Evolutionary conservation across 495 filamentous ascomycete species (phyloP).

Genomic region (Neurospora sp.): DNA sequence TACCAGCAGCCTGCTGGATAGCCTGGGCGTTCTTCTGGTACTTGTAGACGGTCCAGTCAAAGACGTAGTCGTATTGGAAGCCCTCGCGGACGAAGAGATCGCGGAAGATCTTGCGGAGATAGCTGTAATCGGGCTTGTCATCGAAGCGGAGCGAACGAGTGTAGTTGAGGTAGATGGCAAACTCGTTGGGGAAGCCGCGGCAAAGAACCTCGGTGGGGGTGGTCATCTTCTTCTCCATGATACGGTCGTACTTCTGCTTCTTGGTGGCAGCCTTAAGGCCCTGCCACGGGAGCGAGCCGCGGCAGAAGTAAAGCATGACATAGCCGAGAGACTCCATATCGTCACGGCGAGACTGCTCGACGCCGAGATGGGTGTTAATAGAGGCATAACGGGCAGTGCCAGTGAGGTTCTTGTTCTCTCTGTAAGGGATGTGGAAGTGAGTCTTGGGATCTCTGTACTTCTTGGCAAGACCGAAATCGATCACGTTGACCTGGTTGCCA

Average conservation of each 20-base stretch:
- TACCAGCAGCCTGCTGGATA: slow-evolving; percentile 38
- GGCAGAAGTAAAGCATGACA: slow-evolving; percentile 99
- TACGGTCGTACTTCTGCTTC: slow-evolving; percentile 99
- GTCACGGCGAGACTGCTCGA: slow-evolving; percentile 98
- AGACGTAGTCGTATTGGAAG: slow-evolving; percentile 99
- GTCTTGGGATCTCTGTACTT: slow-evolving; percentile 99
- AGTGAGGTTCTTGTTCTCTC: slow-evolving; percentile 99
- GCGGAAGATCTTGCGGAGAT: slow-evolving; percentile 99
- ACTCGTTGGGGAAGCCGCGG: slow-evolving; percentile 98
- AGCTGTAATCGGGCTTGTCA: slow-evolving; percentile 99
- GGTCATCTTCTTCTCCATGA: slow-evolving; percentile 99
- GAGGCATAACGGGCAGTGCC: slow-evolving; percentile 98
- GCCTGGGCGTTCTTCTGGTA: slow-evolving; percentile 96
- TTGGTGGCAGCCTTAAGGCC: slow-evolving; percentile 99
- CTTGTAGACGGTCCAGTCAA: slow-evolving; percentile 99
- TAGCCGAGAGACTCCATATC: slow-evolving; percentile 99
- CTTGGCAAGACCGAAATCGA: slow-evolving; percentile 98
- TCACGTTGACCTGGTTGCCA: slow-evolving; percentile 99
- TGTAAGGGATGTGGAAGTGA: slow-evolving; percentile 99
- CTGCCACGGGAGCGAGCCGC: slow-evolving; percentile 98
- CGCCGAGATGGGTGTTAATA: slow-evolving; percentile 98
- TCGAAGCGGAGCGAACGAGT: slow-evolving; percentile 97
- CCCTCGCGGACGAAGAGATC: slow-evolving; percentile 98
- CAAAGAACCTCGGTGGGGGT: slow-evolving; percentile 98
- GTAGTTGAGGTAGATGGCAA: slow-evolving; percentile 99